Evolutionary conservation across 2,329 filamentous ascomycete species (phyloP).

Genomic region (Stachybotrys chartarum): DNA sequence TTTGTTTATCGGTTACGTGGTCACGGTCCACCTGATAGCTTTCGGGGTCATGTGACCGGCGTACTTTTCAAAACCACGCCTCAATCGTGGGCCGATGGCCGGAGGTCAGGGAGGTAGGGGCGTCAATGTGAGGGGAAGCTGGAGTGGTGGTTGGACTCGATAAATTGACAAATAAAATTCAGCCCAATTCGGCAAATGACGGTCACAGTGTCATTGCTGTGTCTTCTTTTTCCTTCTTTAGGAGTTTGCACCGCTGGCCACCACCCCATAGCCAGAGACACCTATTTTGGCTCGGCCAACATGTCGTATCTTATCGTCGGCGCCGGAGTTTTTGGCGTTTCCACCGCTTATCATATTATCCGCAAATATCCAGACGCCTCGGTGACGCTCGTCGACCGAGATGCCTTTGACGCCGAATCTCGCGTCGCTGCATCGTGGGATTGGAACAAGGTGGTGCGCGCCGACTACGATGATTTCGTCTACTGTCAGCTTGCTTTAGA

Average conservation of each 20-base stretch:
- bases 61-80: background rate
- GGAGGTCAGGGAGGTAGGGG: background rate
- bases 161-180: background rate
- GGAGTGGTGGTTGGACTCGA: too few species aligned
- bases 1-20: background rate
- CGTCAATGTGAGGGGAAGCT: too few species aligned
- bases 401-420: constrained; percentile 38
- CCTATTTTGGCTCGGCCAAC: constrained; percentile 2
- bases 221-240: background rate
- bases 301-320: constrained; percentile 52
- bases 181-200: background rate
- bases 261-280: background rate
- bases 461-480: constrained; percentile 58
- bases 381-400: constrained; percentile 52
- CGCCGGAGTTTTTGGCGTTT: constrained; percentile 58
- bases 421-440: constrained; percentile 60
- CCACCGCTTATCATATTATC: constrained; percentile 57
- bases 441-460: constrained; percentile 66
- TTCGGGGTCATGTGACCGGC: background rate
- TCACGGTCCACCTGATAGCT: background rate
- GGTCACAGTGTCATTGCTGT: background rate
- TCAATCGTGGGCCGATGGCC: background rate
- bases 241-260: too few species aligned
- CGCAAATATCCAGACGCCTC: constrained; percentile 39
- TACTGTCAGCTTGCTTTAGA: constrained; percentile 61